Evolutionary conservation across 1,284 basidiomycete genomes (phyloP), one percentile per base, ranked within the genome.

Genomic region (Ganoderma resinaceum): DNA sequence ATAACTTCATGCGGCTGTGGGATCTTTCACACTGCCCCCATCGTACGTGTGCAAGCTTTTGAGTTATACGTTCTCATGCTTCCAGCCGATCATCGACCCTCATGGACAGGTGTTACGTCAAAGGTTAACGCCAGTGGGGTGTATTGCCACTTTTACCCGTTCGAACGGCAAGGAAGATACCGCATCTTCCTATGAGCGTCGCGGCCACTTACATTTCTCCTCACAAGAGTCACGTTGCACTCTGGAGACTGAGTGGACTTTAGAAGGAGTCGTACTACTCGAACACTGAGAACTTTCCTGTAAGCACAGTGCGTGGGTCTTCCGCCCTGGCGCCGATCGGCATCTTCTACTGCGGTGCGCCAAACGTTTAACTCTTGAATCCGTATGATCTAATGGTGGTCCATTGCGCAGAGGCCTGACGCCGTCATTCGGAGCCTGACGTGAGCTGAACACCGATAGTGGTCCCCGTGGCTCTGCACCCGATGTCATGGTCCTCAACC

Each of bases 401-500:
- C 14, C 11, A 3, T 2, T 49, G 3, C 12, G 26, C 7, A 26
- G 23, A 49, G 12, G 11, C 23, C 23, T 49, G 46, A 12, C 23
- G 46, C 46, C 23, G 26, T 49, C 46, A 49, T 49, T 26, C 12
- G 29, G 8, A 20, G 14, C n/a, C 31, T 33, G 11, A 29, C 42
- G 9, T 26, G 20, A 3, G 8, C 6, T 20, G 2, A 33, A 33
- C 12, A 20, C 14, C 23, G 3, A 16, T 6, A 9, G 26, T 14
- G 26, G 29, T 31, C 18, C 43, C 20, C 20, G n/a, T 8, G 43
- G n/a, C 33, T 59, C 42, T 20, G 43, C 43, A 46, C 23, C 46
- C 46, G 23, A 49, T 26, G 23, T 26, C n/a, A 67, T 67, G 66
- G 20, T 57, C n/a, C 35, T 66, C 23, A 57, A 70, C 33, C 60